Conservation (phyloP, 345 rosid species). For the Arabidopsis arenosa region DNA sequence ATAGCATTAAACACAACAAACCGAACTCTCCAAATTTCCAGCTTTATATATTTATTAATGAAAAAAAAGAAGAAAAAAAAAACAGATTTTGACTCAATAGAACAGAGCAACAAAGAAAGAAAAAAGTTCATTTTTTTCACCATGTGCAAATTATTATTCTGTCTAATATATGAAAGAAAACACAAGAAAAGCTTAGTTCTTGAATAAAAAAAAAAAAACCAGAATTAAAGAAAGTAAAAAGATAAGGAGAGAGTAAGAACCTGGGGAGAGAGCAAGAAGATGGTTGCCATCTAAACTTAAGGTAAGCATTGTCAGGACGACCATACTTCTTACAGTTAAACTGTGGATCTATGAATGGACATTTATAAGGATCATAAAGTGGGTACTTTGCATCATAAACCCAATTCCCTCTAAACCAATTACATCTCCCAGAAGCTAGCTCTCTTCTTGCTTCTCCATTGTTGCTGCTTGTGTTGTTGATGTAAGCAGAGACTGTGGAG, state of each 20-base stretch:
- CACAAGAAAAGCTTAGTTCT: constrained; percentile 1
- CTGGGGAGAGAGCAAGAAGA: constrained; percentile 63
- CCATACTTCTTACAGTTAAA: constrained; percentile 82
- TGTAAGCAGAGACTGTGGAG: constrained; percentile 37
- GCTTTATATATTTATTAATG: constrained; percentile 23
- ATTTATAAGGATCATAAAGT: constrained; percentile 64
- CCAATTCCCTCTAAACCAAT: constrained; percentile 79
- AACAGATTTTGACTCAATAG: constrained; percentile 8
- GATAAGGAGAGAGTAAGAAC: constrained; percentile 43
- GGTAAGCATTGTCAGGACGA: constrained; percentile 77
- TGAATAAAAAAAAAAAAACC: constrained; percentile 12
- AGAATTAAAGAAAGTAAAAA: constrained; percentile 15
- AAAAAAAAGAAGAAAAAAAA: neutral
- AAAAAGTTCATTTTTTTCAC: neutral
- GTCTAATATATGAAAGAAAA: neutral
- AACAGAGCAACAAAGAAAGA: constrained; percentile 3
- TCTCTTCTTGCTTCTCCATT: constrained; percentile 36
- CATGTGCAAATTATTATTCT: neutral
- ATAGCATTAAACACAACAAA: constrained; percentile 23
- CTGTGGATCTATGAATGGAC: constrained; percentile 80
- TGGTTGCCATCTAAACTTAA: constrained; percentile 85
- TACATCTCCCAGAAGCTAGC: constrained; percentile 49
- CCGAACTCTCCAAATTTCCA: neutral
- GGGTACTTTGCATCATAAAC: constrained; percentile 69
- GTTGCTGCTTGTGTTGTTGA: constrained; percentile 22